Conservation (phyloP, 1,284 basidiomycete genomes). For the Athelia psychrophila region DNA sequence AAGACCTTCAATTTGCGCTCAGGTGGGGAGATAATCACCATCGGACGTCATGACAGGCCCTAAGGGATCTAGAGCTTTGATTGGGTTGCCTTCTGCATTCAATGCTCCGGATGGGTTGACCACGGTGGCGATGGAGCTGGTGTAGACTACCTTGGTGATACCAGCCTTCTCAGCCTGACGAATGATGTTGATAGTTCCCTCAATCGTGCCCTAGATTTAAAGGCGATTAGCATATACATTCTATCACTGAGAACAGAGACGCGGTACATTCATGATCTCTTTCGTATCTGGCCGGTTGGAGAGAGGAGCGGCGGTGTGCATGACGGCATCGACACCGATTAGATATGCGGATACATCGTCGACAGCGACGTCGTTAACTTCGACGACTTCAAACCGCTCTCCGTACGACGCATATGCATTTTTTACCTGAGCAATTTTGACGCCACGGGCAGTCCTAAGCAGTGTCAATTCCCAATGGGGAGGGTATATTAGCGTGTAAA, state of each 20-base stretch:
- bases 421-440: slow-evolving; percentile 17
- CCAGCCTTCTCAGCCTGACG: slow-evolving; percentile 27
- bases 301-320: slow-evolving; percentile 28
- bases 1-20: not conserved
- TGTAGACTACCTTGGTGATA: slow-evolving; percentile 25
- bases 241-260: not conserved
- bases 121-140: slow-evolving; percentile 21
- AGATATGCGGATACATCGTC: not conserved
- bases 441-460: slow-evolving; percentile 22
- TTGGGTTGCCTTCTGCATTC: not conserved
- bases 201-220: slow-evolving; percentile 20
- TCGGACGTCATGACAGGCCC: slow-evolving; percentile 13
- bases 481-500: not conserved
- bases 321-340: slow-evolving; percentile 24
- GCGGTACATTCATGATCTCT: slow-evolving; percentile 16
- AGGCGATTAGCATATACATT: too few relatives aligned
- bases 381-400: slow-evolving; percentile 17
- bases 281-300: slow-evolving; percentile 14
- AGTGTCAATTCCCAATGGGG: not conserved
- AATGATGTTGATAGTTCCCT: slow-evolving; percentile 30
- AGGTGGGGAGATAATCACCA: slow-evolving; percentile 9
- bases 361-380: slow-evolving; percentile 20
- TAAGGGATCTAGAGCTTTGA: not conserved
- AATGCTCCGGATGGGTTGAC: slow-evolving; percentile 7
- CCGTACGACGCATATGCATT: slow-evolving; percentile 18